Base-by-base conservation (phyloP, 257 asterid genomes). In the Lycium barbarum region DNA sequence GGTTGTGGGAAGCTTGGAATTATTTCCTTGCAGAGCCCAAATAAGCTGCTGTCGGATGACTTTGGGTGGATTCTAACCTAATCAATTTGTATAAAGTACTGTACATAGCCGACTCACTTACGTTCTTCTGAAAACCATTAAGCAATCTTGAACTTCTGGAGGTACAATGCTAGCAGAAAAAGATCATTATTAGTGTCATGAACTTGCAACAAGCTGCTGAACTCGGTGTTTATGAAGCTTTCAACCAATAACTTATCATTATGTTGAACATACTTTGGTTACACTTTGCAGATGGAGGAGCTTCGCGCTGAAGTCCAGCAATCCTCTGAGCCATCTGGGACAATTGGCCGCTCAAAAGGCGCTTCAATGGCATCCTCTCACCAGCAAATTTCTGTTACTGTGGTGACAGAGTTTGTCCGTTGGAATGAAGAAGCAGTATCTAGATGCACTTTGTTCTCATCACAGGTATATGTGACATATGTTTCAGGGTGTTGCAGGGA, bases 371-470 rank as follows among this genome's bases (percentile, higher is more conserved):
- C 97, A 88, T 95, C 98, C 80, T 91, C 94, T 65, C 95, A 88
- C 91, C 97, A 91, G 88, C 98, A 97, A 90, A 95, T 97, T 88
- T 97, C 98, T 35, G 97, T 97, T 84, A 92, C 99, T 49, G 97
- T 90, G 74, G 99, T 95, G 89, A 93, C 99, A 13, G 98, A 97
- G 93, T 95, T 95, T 87, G 98, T 94, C 79, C 97, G 97, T 62
- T 97, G 99, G 99, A 97, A 97, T 79, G 99, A 97, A 89, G 99
- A 97, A 91, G 98, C 99, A 84, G 87, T 95, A 70, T 90, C 98
- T 62, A 91, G 99, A 90, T 93, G 95, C 82, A 89, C 93, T 87
- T 88, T 95, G 91, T 92, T 95, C 88, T 92, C 97, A 61, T 86
- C 95, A 67, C 98, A 93, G 98, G 98, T 94, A 91, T 79, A 81